Conservation (phyloP, 164 flowering plant species). For the Paratinospora sagittata region DNA sequence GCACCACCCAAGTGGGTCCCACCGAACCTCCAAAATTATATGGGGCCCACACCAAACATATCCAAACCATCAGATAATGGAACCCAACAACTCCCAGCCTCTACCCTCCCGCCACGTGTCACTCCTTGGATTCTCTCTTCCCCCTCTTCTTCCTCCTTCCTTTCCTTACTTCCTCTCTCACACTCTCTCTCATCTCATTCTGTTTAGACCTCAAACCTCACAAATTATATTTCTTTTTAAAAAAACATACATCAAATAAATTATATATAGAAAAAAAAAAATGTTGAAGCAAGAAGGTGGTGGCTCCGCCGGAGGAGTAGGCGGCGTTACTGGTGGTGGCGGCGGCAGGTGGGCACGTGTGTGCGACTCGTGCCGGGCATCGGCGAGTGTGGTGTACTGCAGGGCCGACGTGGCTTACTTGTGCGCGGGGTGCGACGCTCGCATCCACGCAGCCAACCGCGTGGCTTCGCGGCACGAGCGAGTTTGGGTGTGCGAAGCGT, state of each 20-base stretch:
- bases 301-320: conserved; percentile 3
- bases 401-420: conserved; percentile 57
- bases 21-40: not conserved
- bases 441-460: conserved; percentile 45
- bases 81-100: conserved; percentile 23
- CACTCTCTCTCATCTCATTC: not conserved
- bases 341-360: conserved; percentile 37
- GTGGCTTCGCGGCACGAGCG: conserved; percentile 55
- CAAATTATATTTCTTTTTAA: too few species aligned
- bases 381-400: conserved; percentile 62
- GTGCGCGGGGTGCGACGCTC: conserved; percentile 59
- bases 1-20: conserved; percentile 11
- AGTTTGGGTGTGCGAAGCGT: conserved; percentile 70
- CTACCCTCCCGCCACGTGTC: conserved; percentile 32
- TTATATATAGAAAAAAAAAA: too few species aligned
- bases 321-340: conserved; percentile 15
- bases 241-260: too few species aligned
- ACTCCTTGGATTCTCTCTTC: conserved; percentile 29
- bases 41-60: conserved; percentile 4
- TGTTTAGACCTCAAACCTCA: not conserved
- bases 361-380: conserved; percentile 56
- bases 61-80: conserved; percentile 52
- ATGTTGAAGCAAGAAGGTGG: conserved; percentile 28
- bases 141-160: too few species aligned
- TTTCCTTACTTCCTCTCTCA: too few species aligned